Conservation (phyloP, 352 stramenopile species). For the Pythium chondricola region DNA sequence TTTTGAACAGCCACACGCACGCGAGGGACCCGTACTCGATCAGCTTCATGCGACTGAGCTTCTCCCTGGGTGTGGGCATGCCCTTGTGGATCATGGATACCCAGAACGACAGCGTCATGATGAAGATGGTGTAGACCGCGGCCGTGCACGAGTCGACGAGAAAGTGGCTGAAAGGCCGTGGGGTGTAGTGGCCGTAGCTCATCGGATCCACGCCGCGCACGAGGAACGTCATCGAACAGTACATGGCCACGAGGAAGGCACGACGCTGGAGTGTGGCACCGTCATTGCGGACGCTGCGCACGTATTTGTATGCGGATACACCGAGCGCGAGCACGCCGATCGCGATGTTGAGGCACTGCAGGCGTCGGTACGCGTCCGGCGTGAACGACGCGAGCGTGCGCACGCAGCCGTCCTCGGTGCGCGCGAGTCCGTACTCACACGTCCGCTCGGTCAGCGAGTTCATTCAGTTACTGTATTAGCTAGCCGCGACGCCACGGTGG, state of each 20-base stretch:
- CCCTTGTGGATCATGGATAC: slow-evolving; percentile 50
- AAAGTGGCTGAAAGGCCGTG: slow-evolving; percentile 32
- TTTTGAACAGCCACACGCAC: slow-evolving; percentile 34
- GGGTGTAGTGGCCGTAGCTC: slow-evolving; percentile 43
- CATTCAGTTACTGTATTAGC: slow-evolving; percentile 3
- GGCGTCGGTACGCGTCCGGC: slow-evolving; percentile 21
- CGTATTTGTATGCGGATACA: slow-evolving; percentile 40
- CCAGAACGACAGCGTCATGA: slow-evolving; percentile 53
- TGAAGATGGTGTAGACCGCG: slow-evolving; percentile 49
- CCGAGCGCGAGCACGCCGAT: slow-evolving; percentile 27
- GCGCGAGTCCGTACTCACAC: slow-evolving; percentile 48
- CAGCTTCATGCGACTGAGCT: slow-evolving; percentile 23
- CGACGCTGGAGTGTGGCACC: slow-evolving; percentile 41
- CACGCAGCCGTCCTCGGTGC: slow-evolving; percentile 30
- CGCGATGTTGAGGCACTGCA: slow-evolving; percentile 38
- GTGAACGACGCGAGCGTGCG: slow-evolving; percentile 34
- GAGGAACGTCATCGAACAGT: slow-evolving; percentile 41
- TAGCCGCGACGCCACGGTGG: no score
- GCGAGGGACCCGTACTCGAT: slow-evolving; percentile 25
- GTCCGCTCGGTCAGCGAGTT: slow-evolving; percentile 33
- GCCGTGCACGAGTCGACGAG: slow-evolving; percentile 55
- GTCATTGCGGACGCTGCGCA: slow-evolving; percentile 19
- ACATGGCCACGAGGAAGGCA: slow-evolving; percentile 46
- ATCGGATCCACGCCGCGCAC: slow-evolving; percentile 44
- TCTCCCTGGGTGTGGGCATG: slow-evolving; percentile 17